A percentile compares a stretch with the other conserved stretches of the same genome.
Evolutionary conservation across 305 asterid species (phyloP).

Genomic region (Solanum chacoense): DNA sequence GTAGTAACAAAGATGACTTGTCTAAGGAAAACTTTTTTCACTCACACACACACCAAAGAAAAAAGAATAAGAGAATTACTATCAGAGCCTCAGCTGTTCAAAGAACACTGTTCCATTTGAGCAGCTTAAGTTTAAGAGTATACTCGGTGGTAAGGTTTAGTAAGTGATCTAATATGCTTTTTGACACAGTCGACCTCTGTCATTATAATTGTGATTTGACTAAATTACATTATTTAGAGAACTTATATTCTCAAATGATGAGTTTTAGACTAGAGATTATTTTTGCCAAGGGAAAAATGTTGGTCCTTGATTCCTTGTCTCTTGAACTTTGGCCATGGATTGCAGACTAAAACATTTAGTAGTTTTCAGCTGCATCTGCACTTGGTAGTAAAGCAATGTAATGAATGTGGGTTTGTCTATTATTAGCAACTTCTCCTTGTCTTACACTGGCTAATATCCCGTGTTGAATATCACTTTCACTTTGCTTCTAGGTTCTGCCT

Average conservation of each 20-base stretch:
- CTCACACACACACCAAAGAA: not conserved
- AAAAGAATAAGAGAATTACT: not conserved
- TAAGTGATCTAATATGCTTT: not conserved
- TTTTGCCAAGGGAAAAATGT: not conserved
- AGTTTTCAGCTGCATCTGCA: not conserved
- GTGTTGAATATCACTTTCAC: not conserved
- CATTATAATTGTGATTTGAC: not conserved
- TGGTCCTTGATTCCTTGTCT: not conserved
- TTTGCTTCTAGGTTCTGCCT: constrained; percentile 15
- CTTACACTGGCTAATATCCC: not conserved
- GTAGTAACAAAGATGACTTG: not conserved
- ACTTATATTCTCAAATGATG: not conserved
- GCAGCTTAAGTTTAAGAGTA: not conserved
- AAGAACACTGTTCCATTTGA: not conserved
- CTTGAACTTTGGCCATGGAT: not conserved
- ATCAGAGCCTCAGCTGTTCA: not conserved
- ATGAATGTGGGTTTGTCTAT: not conserved
- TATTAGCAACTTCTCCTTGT: not conserved
- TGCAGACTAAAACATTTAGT: not conserved
- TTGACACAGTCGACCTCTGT: not conserved
- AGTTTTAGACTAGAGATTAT: not conserved
- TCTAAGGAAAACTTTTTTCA: not conserved
- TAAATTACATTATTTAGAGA: not conserved
- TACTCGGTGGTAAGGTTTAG: not conserved
- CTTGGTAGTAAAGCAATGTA: not conserved